Evolutionary conservation across 768 basidiomycete genomes (phyloP).

Genomic region (Boletales sp.): DNA sequence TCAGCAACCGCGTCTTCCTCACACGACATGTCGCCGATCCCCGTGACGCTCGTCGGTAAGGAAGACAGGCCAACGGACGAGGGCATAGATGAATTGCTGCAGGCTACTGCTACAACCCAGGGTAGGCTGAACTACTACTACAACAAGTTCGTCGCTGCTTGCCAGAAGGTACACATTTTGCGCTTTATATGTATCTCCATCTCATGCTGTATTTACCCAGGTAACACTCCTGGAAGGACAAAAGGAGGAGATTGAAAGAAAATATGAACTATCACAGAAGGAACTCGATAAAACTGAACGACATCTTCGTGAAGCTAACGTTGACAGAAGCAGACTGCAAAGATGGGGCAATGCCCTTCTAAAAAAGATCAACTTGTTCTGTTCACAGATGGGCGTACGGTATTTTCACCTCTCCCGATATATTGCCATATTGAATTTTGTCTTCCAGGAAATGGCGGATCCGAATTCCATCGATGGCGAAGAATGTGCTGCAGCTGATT

Average conservation of each 20-base stretch:
- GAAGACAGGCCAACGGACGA: background rate
- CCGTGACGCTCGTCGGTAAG: background rate
- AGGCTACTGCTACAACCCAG: conserved; percentile 14
- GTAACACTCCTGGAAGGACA: conserved; percentile 14
- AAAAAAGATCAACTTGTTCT: conserved; percentile 8
- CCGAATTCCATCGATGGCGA: background rate
- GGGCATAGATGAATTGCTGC: conserved; percentile 7
- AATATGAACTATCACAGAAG: conserved; percentile 11
- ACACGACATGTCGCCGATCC: conserved; percentile 5
- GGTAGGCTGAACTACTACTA: conserved; percentile 14
- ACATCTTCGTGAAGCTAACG: conserved; percentile 14
- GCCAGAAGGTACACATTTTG: conserved; percentile 8
- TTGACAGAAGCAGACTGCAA: conserved; percentile 11
- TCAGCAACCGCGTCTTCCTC: background rate
- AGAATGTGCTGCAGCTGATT: conserved; percentile 2
- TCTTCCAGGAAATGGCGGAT: conserved; percentile 9
- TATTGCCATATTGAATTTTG: background rate
- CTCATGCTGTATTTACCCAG: conserved; percentile 8
- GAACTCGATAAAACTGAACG: conserved; percentile 19
- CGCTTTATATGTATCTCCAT: background rate
- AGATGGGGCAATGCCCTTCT: conserved; percentile 10
- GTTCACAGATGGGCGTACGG: conserved; percentile 11
- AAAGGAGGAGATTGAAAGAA: conserved; percentile 12
- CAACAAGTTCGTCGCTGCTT: conserved; percentile 7
- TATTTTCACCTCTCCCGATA: background rate